Base-by-base conservation (phyloP, 2,329 filamentous ascomycete species). In the Calonectria pteridis region DNA sequence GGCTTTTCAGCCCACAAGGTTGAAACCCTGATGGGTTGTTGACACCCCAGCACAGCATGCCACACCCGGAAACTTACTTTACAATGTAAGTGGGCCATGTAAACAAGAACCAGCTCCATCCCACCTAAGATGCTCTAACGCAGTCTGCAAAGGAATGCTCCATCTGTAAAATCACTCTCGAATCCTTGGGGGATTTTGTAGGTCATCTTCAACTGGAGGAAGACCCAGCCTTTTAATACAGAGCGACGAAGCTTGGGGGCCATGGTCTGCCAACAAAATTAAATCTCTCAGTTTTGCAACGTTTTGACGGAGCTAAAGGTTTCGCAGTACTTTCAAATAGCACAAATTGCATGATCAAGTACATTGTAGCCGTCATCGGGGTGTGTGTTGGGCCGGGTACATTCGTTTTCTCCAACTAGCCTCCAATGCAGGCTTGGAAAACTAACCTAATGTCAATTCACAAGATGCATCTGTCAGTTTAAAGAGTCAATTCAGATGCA, bases 241-340 rank as follows among this genome's bases (percentile, higher is more conserved):
- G 5, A 6, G 14, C 1, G 6, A n/a, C 75, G 29, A 64, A 73
- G 0, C 16, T 28, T 4, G 40, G 46, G 3, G 43, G 68, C 3
- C 73, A 71, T 23, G 71, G 67, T 1, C 11, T 69, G 2, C 67
- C 70, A 1, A 46, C 43, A 1, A 13, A 26, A 13, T 75, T 46
- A 58, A 29, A 1, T 0, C 69, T 76, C 5, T 69, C 29, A 10
- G 16, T 76, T 4, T 46, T 69, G 0, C 59, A 63, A 46, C 66
- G 75, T 4, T 29, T 43, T 14, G 75, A 75, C 18, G 59, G n/a
- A 0, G 71, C 31, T 1, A 65, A 75, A 13, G 75, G 73, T 0
- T 73, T 76, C 43, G 31, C 59, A 0, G 65, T 73, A 2, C 0
- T 75, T 23, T 31, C 40, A 2, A 31, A 72, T 40, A 72, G 71